phyloP scores from a whole-genome alignment of 768 basidiomycete species.

The Kwoniella mangroviensis region DNA sequence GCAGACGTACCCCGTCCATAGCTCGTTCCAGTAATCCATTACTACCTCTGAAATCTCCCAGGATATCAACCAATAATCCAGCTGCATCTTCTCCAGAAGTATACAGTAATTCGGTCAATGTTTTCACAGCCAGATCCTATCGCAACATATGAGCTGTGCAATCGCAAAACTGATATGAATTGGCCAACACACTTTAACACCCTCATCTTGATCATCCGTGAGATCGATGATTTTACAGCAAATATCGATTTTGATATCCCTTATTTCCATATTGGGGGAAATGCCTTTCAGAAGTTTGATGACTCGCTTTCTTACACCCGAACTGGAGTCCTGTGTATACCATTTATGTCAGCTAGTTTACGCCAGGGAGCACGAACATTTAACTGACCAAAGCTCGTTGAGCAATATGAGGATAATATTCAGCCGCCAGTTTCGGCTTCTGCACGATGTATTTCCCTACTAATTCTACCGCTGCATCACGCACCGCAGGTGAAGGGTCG shows the following conservation, averaged over 20 bases:
- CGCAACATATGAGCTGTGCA: constrained; percentile 11
- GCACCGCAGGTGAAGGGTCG: constrained; percentile 90
- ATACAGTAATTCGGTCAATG: constrained; percentile 91
- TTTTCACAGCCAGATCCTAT: constrained; percentile 81
- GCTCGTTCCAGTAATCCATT: constrained; percentile 83
- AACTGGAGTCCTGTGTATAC: constrained; percentile 77
- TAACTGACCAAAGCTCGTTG: constrained; percentile 84
- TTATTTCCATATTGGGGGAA: constrained; percentile 69
- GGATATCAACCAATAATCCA: constrained; percentile 81
- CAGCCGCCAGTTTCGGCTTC: constrained; percentile 79
- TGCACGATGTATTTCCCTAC: constrained; percentile 97
- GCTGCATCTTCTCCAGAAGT: constrained; percentile 60
- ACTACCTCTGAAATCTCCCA: constrained; percentile 78
- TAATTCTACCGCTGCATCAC: constrained; percentile 94
- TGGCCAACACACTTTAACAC: constrained; percentile 67
- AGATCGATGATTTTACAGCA: constrained; percentile 78
- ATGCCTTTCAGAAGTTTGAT: constrained; percentile 90
- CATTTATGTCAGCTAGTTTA: neutral
- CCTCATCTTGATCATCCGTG: constrained; percentile 91
- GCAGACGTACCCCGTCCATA: constrained; percentile 65
- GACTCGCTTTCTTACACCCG: constrained; percentile 91
- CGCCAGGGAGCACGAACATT: neutral
- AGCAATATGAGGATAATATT: constrained; percentile 86
- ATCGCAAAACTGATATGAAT: neutral
- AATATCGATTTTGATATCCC: constrained; percentile 73